These are phyloP conservation scores for Cyberlindnera xishuangbannaensis DNA, from an alignment of 805 yeast genomes.

Conservation along the genomic window DNA sequence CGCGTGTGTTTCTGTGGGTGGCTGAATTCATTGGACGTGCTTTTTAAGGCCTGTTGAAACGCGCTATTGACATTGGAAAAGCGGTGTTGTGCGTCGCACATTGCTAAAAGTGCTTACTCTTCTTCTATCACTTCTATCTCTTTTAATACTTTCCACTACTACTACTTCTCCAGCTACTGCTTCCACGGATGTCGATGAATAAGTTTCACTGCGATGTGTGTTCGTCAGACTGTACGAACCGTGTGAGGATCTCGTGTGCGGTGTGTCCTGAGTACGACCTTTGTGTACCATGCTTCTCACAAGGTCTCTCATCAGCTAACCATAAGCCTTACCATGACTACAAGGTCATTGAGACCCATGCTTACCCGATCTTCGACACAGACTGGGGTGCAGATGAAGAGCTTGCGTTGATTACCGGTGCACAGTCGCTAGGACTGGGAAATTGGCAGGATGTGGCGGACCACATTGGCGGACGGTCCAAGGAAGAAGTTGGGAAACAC, in stretches of 20 bases:
- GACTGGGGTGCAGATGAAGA: conserved; percentile 99
- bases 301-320: conserved; percentile 71
- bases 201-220: conserved; percentile 93
- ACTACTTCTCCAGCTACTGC: too few relatives aligned
- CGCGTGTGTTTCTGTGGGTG: too few relatives aligned
- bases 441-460: conserved; percentile 99
- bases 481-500: conserved; percentile 87
- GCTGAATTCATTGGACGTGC: too few relatives aligned
- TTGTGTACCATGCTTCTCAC: conserved; percentile 96
- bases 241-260: conserved; percentile 90
- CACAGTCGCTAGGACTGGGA: conserved; percentile 88
- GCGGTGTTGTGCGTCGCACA: too few relatives aligned
- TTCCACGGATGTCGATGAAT: conserved; percentile 32
- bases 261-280: conserved; percentile 89
- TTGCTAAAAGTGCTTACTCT: too few relatives aligned
- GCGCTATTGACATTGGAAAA: too few relatives aligned
- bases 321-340: conserved; percentile 96
- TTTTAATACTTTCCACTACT: too few relatives aligned
- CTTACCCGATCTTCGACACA: conserved; percentile 82
- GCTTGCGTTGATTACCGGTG: conserved; percentile 78
- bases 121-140: too few relatives aligned
- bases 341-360: conserved; percentile 86
- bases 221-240: conserved; percentile 89
- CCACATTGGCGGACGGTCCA: conserved; percentile 86
- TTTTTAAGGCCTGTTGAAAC: too few relatives aligned